Conservation (phyloP, 768 basidiomycete species). For the Lenzites betulinus region DNA sequence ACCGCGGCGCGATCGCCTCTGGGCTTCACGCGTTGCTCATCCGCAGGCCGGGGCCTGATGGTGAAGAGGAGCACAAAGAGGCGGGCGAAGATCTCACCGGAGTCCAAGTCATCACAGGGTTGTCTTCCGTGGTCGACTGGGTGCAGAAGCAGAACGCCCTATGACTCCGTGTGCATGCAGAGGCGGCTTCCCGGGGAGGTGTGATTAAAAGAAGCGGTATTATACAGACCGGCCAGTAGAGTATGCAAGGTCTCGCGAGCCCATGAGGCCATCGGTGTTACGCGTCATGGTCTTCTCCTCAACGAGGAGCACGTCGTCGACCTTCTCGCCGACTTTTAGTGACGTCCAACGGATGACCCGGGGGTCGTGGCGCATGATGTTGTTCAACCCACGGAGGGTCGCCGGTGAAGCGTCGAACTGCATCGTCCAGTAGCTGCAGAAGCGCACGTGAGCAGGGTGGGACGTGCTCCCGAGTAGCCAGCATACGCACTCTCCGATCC, state of each 20-base stretch:
- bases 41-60: constrained; percentile 50
- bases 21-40: constrained; percentile 63
- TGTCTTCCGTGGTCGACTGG: constrained; percentile 41
- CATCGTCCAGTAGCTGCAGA: constrained; percentile 82
- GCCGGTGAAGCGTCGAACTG: constrained; percentile 86
- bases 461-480: background rate
- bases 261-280: background rate
- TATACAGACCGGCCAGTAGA: constrained; percentile 14
- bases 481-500: constrained; percentile 72
- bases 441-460: constrained; percentile 7
- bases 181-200: background rate
- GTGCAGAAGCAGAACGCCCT: constrained; percentile 27
- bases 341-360: constrained; percentile 83
- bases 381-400: constrained; percentile 63
- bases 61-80: constrained; percentile 48
- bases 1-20: constrained; percentile 55
- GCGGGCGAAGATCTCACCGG: constrained; percentile 42
- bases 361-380: constrained; percentile 74
- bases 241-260: background rate
- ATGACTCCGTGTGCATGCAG: background rate
- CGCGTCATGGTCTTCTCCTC: constrained; percentile 13
- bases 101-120: constrained; percentile 41
- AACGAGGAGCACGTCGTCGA: constrained; percentile 64
- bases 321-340: constrained; percentile 72
- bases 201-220: constrained; percentile 2